phyloP scores from a whole-genome alignment of 169 alveolate species.

The Plasmodium blacklocki region DNA sequence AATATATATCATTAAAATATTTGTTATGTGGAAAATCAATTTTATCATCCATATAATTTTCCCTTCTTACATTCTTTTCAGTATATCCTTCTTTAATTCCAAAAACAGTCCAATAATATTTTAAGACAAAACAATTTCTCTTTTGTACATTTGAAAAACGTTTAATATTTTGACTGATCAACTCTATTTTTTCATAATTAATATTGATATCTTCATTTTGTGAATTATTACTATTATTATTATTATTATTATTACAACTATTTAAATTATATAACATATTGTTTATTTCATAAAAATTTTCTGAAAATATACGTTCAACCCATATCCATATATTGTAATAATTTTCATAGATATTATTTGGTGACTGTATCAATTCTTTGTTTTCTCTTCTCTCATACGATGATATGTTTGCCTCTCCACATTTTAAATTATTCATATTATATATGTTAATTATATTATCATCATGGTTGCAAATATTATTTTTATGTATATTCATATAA shows the following conservation, averaged over 20 bases:
- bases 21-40: not conserved
- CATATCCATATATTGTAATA: slow-evolving; percentile 73
- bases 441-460: not conserved
- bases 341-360: slow-evolving; percentile 34
- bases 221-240: slow-evolving; percentile 1
- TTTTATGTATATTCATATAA: not conserved
- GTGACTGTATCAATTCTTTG: slow-evolving; percentile 3
- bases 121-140: slow-evolving; percentile 33
- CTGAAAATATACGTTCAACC: slow-evolving; percentile 54
- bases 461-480: not conserved
- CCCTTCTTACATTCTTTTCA: not conserved
- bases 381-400: not conserved
- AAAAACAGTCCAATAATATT: slow-evolving; percentile 46
- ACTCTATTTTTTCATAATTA: slow-evolving; percentile 49
- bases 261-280: slow-evolving; percentile 21
- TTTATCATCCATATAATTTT: not conserved
- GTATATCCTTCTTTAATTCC: slow-evolving; percentile 20
- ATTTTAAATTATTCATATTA: too few species aligned
- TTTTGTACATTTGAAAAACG: slow-evolving; percentile 53
- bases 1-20: not conserved
- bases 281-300: slow-evolving; percentile 52
- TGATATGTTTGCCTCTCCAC: too few species aligned
- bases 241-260: not conserved
- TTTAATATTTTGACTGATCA: slow-evolving; percentile 52
- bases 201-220: slow-evolving; percentile 3